phyloP scores from a whole-genome alignment of 2,329 filamentous ascomycete genomes.

The Trichoderma arundinaceum region DNA sequence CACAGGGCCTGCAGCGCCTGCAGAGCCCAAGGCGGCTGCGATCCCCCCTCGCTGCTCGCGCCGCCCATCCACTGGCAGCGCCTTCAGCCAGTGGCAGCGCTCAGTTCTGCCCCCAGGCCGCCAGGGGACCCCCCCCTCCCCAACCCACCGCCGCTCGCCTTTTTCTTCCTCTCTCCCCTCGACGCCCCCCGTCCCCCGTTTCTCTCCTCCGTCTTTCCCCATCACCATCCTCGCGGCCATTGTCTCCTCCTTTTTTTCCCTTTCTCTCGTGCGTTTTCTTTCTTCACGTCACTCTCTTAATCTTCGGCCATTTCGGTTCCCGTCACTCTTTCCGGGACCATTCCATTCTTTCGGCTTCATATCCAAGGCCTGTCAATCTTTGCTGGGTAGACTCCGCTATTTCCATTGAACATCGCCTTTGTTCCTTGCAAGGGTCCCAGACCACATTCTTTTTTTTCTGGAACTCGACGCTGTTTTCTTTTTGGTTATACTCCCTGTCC shows the following conservation, averaged over 20 bases:
- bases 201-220: constrained; percentile 44
- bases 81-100: constrained; percentile 28
- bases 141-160: constrained; percentile 23
- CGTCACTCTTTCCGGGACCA: constrained; percentile 59
- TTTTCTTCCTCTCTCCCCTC: constrained; percentile 38
- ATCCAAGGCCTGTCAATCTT: constrained; percentile 35
- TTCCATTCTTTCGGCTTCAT: constrained; percentile 51
- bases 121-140: constrained; percentile 24
- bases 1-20: neutral
- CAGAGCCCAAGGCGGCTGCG: constrained; percentile 23
- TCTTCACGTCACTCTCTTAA: constrained; percentile 60
- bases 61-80: constrained; percentile 25
- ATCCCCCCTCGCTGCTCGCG: constrained; percentile 13
- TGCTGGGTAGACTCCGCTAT: constrained; percentile 30
- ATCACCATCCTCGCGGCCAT: constrained; percentile 44
- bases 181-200: constrained; percentile 48
- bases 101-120: constrained; percentile 25
- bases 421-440: constrained; percentile 35
- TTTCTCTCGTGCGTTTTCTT: constrained; percentile 47
- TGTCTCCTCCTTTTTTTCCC: constrained; percentile 45
- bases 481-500: constrained; percentile 31
- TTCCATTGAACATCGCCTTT: constrained; percentile 32
- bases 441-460: constrained; percentile 39
- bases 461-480: constrained; percentile 27
- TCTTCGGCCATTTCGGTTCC: constrained; percentile 51